Percentiles rank a stretch among this genome's conserved stretches.
Conservation (phyloP, 345 rosid species). For the Eucalyptus curtisii region DNA sequence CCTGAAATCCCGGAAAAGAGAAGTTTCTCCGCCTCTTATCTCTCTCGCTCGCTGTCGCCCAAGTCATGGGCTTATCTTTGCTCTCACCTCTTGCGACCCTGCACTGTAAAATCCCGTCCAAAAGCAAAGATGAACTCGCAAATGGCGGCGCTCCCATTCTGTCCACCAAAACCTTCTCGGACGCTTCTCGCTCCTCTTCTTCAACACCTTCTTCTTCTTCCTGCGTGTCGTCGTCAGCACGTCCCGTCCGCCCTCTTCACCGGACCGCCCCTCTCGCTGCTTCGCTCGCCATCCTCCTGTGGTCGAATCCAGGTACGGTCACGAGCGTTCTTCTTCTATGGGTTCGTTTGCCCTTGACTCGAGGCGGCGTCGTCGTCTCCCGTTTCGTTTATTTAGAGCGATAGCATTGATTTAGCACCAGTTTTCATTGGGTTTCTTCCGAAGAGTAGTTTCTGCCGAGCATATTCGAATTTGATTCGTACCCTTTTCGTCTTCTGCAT, state of each 20-base stretch:
- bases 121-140: background rate
- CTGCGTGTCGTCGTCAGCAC: background rate
- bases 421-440: background rate
- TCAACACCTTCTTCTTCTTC: background rate
- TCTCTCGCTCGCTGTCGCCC: background rate
- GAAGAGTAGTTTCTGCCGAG: background rate
- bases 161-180: background rate
- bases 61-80: background rate
- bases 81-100: background rate
- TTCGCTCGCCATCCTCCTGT: slow-evolving; percentile 57
- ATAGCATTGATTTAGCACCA: background rate
- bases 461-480: background rate
- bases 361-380: background rate
- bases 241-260: background rate
- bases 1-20: background rate
- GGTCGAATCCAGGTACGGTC: slow-evolving; percentile 47
- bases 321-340: background rate
- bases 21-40: background rate
- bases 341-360: background rate
- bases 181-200: background rate
- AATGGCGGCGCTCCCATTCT: background rate
- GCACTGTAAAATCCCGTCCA: background rate
- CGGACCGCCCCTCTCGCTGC: slow-evolving; percentile 54
- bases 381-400: background rate
- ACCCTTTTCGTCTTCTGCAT: background rate